Base-by-base conservation (phyloP, 2,329 filamentous ascomycete species). In the Akanthomyces uredinophilus region DNA sequence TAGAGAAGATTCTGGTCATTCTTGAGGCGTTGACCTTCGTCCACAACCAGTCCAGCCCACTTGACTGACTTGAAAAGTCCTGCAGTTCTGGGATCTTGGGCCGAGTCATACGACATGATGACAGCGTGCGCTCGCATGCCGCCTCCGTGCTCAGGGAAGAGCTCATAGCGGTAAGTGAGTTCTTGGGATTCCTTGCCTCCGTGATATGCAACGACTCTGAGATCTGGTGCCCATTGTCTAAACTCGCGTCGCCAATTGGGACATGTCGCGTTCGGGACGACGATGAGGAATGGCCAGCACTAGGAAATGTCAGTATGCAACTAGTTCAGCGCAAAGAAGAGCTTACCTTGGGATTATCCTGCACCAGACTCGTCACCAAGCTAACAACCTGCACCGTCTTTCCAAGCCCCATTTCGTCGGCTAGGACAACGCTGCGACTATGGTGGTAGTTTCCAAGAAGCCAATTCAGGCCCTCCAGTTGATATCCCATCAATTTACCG, bases 171-270 rank as follows among this genome's bases (percentile, higher is more conserved):
- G 68, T 89, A 88, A 0, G 91, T 89, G 63, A 96, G 83, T 43
- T 90, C 85, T 66, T 95, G 89, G 18, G 92, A 82, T 54, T 83
- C 82, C 56, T 82, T 83, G 18, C 89, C 89, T 51, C 95, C 95
- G 72, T 96, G 96, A 72, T 95, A 98, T 0, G 92, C 89, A n/a
- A 97, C 92, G 7, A 96, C 92, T 47, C 92, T 87, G 41, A 98
- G 77, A 7, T 85, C 85, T 1, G 94, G 94, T 0, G 90, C 88
- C 94, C 94, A 99, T 67, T 90, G 88, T 77, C 96, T 96, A 73
- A 98, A 92, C 72, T 99, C 95, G 54, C 94, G 87, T 6, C 94
- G 89, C 94, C 95, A 99, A 72, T 99, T 99, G n/a, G 92, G 86
- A 73, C 92, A 96, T 0, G 95, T 99, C 0, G 94, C 88, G 71